Evolutionary conservation across 441 rosid species (phyloP), one percentile per base, ranked within the genome.

Genomic region (Pelargonium fulgidum): DNA sequence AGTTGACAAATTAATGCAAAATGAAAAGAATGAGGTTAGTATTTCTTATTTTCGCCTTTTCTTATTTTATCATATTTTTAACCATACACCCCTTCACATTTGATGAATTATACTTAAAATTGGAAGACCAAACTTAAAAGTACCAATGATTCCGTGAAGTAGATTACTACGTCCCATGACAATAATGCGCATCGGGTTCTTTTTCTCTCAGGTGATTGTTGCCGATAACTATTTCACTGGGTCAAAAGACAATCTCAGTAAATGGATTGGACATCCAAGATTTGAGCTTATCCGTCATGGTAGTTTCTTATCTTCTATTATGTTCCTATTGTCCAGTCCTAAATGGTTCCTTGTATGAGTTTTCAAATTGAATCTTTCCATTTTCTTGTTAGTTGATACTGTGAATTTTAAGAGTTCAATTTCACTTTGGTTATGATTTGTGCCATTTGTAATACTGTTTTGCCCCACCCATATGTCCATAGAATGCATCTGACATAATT

Each of bases 221-320:
- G 97, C 75, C 41, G 97, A 95, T 73, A 90, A 94, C 79, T 92
- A 85, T 78, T 93, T 91, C 79, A 91, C 98, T 26, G 96, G 97
- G 56, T 88, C 95, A n/a, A 93, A 91, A 81, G 99, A 90, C 69
- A 95, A 95, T 79, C 85, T 90, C 47, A 90, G 69, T 81, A 95
- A 87, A 79, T 92, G 99, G 97, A 89, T 95, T 7, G 98, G 96
- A 66, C 98, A 92, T 76, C 98, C 97, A 2, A 90, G 99, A 82
- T 92, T 92, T 73, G 98, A 95, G 81, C 95, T 95, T 42, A 88
- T 95, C 59, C 98, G 98, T 61, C 99, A 95, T 14, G 99, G 99
- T 95, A 85, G 70, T 66, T 19, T 58, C 62, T 54, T 54, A 17
- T 54, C 9, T 54, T 54, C 19, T 54, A 16, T 4, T 14, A 6